Evolutionary conservation across 345 rosid species (phyloP), one percentile per base, ranked within the genome.

Genomic region (Populus euphratica): DNA sequence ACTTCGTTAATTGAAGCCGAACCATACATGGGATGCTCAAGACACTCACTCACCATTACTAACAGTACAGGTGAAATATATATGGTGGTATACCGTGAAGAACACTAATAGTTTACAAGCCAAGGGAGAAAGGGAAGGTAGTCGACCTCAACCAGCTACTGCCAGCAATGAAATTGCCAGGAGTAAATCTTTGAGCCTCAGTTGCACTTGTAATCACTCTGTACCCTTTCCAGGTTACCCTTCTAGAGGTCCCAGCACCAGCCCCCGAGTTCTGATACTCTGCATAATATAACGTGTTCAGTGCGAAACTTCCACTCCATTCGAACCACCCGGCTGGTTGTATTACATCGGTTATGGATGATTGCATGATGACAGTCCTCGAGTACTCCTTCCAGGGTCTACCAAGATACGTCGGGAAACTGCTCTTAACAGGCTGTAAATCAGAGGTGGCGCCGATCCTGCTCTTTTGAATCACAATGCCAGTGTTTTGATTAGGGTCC

Each of bases 351-450:
- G 84, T 88, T 6, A 95, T 92, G 10, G 68, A 5, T 2, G 97
- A 81, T 27, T 93, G 99, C 96, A 95, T 93, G 10, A 95, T 70
- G 12, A 93, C 94, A 2, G 99, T 95, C 79, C 96, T 87, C 1
- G 99, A 91, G 70, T 93, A 91, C 50, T 87, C 89, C 81, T 95
- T 95, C 99, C 99, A 95, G 6, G 99, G 99, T 7, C 99, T 78
- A 0, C 99, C 98, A 0, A 95, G 86, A 76, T 88, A 95, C 3
- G 99, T 91, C 1, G 97, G 93, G 75, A 92, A 93, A 68, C 83
- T 85, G 70, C 84, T 20, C 66, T 64, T 69, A 23, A 88, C 97
- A 0, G 92, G 0, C 35, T 3, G 70, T 29, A 95, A 84, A 75
- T 95, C 99, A 10, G 86, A 80, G 33, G 98, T 92, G 73, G 93